Base-by-base conservation (phyloP, 1,139 yeast genomes). In the Hemisphaericaspora lyxosophila region DNA sequence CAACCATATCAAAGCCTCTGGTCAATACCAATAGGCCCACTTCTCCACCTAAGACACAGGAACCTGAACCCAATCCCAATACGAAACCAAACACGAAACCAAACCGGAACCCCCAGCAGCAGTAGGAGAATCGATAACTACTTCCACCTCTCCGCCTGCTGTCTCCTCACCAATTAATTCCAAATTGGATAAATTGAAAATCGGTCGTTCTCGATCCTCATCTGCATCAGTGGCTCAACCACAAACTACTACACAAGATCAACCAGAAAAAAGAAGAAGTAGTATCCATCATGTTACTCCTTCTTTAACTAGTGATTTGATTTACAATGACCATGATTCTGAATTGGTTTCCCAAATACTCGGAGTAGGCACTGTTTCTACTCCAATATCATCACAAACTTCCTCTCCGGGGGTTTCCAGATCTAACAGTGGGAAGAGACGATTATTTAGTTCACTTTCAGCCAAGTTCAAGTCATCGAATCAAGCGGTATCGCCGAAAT, bases 361-460 rank as follows among this genome's bases (percentile, higher is more conserved):
- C 3, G 36, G 49, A 19, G 42, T 49, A 9, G 33, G 52, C 14
- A 43, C 54, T 9, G n/a, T n/a, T n/a, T 34, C 49, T 8, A 44
- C 51, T 11, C 34, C 48, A 19, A 35, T 42, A 14, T 31, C 43
- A n/a, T 36, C 48, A 14, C 17, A 22, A 11, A 7, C 43, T 4
- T 19, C 42, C 4, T 46, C 55, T 3, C 55, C 57, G 2, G 37
- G 40, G 15, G 52, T 56, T 7, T 45, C 60, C 6, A 46, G 64
- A 22, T 48, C 56, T 34, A 57, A 56, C 40, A 54, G 67, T 36
- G 55, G 54, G 31, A 63, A 57, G 33, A 70, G 70, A 45, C 71
- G 78, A 3, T 43, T 77, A 8, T 74, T 77, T 55, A 67, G 76
- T 44, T 69, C 77, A 4, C 51, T 80, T 11, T 78, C 84, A 2